Evolutionary conservation across 441 rosid genomes (phyloP).

Genomic region (Mallotus repandus): DNA sequence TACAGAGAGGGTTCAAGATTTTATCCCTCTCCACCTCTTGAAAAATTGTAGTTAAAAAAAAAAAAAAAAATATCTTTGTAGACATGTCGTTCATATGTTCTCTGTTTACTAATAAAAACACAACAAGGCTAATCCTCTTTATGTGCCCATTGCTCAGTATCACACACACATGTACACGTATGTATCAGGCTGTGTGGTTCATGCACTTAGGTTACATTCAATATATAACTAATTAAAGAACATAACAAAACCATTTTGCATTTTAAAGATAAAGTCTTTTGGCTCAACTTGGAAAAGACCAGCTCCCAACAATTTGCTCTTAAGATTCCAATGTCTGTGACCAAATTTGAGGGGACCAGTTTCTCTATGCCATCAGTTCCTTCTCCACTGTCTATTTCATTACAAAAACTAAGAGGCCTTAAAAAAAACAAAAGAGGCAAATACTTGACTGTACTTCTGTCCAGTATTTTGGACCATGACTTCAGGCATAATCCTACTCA

Average conservation of each 20-base stretch:
- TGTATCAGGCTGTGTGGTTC: too few species aligned
- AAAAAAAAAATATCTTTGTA: too few species aligned
- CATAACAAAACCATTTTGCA: too few species aligned
- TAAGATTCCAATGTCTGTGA: background rate
- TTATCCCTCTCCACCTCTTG: too few species aligned
- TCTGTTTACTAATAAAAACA: background rate
- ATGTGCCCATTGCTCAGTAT: background rate
- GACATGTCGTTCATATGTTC: background rate
- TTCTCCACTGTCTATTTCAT: background rate
- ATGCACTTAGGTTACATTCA: too few species aligned
- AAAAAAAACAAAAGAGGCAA: too few species aligned
- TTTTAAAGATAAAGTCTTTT: background rate
- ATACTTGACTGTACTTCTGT: background rate
- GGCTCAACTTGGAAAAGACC: background rate
- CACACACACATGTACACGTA: background rate
- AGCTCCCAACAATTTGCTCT: background rate
- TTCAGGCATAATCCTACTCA: background rate
- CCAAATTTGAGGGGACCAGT: conserved; percentile 13
- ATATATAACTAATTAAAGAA: background rate
- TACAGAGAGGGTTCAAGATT: too few species aligned
- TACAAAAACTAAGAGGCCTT: background rate
- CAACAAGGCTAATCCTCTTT: background rate
- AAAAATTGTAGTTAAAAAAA: too few species aligned
- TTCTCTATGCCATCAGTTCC: background rate
- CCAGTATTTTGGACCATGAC: conserved; percentile 9